Percentiles rank a stretch among this genome's conserved stretches.
Evolutionary conservation across 1,284 basidiomycete species (phyloP).

Genomic region (Cerrena zonata): DNA sequence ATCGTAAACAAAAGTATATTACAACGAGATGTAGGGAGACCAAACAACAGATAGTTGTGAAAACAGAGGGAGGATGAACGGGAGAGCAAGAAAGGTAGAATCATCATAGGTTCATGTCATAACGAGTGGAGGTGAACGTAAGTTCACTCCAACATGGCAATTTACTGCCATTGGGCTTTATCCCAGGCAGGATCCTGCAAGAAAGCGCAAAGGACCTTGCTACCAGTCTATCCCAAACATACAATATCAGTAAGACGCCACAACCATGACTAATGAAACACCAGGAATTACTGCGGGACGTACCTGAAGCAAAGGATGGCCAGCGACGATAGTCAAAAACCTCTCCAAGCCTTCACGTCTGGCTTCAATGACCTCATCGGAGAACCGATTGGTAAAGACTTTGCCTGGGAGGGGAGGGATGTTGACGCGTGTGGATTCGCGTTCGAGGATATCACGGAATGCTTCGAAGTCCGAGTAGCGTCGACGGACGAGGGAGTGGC

Average conservation of each 20-base stretch:
- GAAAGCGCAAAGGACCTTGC: slow-evolving; percentile 95
- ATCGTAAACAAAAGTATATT: too few species aligned
- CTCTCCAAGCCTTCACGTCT: slow-evolving; percentile 90
- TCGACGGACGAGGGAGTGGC: slow-evolving; percentile 88
- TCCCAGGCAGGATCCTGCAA: slow-evolving; percentile 88
- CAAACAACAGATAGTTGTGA: too few species aligned
- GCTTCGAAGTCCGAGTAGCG: slow-evolving; percentile 99
- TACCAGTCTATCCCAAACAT: slow-evolving; percentile 68
- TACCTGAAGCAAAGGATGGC: slow-evolving; percentile 92
- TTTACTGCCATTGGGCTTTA: slow-evolving; percentile 66
- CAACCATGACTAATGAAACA: neutral
- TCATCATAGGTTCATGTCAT: too few species aligned
- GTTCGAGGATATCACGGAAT: slow-evolving; percentile 95
- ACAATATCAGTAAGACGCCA: neutral
- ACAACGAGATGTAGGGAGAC: too few species aligned
- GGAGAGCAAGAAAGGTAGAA: too few species aligned
- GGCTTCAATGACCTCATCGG: slow-evolving; percentile 93
- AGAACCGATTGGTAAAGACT: slow-evolving; percentile 93
- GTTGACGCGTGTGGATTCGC: slow-evolving; percentile 94
- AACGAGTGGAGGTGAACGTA: too few species aligned
- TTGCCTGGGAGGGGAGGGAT: slow-evolving; percentile 96
- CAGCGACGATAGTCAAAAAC: slow-evolving; percentile 93
- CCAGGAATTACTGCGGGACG: slow-evolving; percentile 19
- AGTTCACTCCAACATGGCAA: too few species aligned
- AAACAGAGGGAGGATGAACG: too few species aligned